Evolutionary conservation across 331 rosid genomes (phyloP), one percentile per base, ranked within the genome.

Genomic region (Saraca asoca): DNA sequence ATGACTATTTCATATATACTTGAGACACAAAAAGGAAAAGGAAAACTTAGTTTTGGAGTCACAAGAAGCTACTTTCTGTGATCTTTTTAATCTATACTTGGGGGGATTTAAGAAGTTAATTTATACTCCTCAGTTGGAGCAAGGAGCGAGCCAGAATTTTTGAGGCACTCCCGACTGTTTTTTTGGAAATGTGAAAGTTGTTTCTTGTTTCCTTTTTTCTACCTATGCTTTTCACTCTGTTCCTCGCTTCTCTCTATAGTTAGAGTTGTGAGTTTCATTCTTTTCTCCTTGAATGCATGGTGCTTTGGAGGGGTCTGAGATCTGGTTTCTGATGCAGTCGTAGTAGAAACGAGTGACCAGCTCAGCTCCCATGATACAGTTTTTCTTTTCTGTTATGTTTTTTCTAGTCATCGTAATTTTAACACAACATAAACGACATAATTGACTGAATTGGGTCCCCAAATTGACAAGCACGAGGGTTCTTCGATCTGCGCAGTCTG

Each of bases 111-210:
- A 73, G 74, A 46, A 38, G 31, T 62, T 68, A 37, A 68, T 69
- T 69, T 69, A 54, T 70, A 67, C 71, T 76, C 79, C 71, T 74
- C 75, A 62, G 84, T 73, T 74, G 91, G 79, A 71, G 81, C 76
- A 79, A 70, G 66, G 53, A 70, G 71, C 60, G 63, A 41, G 85
- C 87, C 96, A 72, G 72, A 80, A 45, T 89, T 84, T 89, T 86
- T 79, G 45, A 76, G 91, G 95, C 93, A 66, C 84, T 67, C 71
- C 77, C 75, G 69, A 78, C 41, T 63, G 78, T 71, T 83, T 75
- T 72, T 74, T 61, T 68, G 64, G 67, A 14, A 62, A 69, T 82
- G 58, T 64, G 14, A 49, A 61, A 69, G 37, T 54, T 77, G 31
- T 24, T 58, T 37, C 39, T 44, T 63, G 17, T 58, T 19, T 66